Base-by-base conservation (phyloP, 371 early-diverging fungal genomes). In the Smittium culicis region DNA sequence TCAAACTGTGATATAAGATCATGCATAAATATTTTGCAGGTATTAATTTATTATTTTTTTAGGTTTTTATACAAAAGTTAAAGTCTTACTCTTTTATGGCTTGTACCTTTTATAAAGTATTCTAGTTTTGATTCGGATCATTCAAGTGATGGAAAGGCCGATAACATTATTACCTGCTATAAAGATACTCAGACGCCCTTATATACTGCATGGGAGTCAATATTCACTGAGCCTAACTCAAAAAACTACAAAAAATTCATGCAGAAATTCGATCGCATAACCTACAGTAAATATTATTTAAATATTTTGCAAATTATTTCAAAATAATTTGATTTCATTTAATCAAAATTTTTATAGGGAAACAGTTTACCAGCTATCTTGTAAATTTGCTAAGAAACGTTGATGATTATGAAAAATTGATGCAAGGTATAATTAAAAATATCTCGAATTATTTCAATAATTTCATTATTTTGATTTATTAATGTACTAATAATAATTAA, bases 1-100 rank as follows among this genome's bases (percentile, higher is more conserved):
- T 82, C 88, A 0, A 87, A 89, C 54, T 88, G 95, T 31, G 97
- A 96, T 76, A 77, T 96, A 62, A 80, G 96, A 64, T 80, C 85
- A 28, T 90, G 91, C 66, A 71, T 97, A 29, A 91, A 94, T 67
- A 86, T 92, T 27, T 77, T 94, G 58, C 98, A 98, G 80, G 89
- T 91, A 56, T n/a, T 33, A 30, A 34, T 8, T 5, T n/a, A n/a
- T n/a, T n/a, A n/a, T n/a, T n/a, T n/a, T n/a, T n/a, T n/a, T n/a
- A n/a, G n/a, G n/a, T n/a, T n/a, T n/a, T n/a, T n/a, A n/a, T n/a
- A n/a, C n/a, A n/a, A n/a, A n/a, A n/a, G n/a, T n/a, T n/a, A n/a
- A n/a, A n/a, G 14, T 63, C 33, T 63, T n/a, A 34, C 17, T 33
- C 45, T 45, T 34, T 63, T 63, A 2, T 30, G 32, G n/a, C n/a